Percentiles rank a stretch among this genome's conserved stretches.
phyloP scores from a whole-genome alignment of 2,329 filamentous ascomycete species.

The Furcasterigmium furcatum region DNA sequence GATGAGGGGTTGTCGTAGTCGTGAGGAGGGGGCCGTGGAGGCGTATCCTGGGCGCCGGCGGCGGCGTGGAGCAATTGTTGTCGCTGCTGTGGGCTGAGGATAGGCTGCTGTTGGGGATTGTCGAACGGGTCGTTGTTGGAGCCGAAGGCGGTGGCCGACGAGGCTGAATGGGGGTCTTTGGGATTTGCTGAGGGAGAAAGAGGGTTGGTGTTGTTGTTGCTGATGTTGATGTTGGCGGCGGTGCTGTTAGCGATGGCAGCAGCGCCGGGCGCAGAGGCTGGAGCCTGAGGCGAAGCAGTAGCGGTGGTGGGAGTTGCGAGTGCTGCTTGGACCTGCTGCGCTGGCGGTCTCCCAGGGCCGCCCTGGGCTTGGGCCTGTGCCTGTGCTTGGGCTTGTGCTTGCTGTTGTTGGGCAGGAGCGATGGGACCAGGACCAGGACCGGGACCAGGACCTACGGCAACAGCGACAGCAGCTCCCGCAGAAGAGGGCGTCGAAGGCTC shows the following conservation, averaged over 20 bases:
- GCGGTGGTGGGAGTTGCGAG: slow-evolving; percentile 1
- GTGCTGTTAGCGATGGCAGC: neutral
- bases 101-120: slow-evolving; percentile 20
- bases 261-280: no score
- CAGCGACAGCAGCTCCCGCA: slow-evolving; percentile 5
- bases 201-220: slow-evolving; percentile 16
- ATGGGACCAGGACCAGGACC: neutral
- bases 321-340: slow-evolving; percentile 11
- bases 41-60: slow-evolving; percentile 17
- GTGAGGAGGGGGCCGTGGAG: slow-evolving; percentile 25
- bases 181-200: neutral
- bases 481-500: slow-evolving; percentile 9
- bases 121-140: slow-evolving; percentile 47
- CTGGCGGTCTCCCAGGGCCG: neutral
- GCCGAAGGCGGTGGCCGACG: slow-evolving; percentile 40
- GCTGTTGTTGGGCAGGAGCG: no score
- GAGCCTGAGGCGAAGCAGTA: no score
- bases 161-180: slow-evolving; percentile 38
- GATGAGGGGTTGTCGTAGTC: slow-evolving; percentile 20
- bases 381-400: slow-evolving; percentile 1
- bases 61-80: slow-evolving; percentile 11
- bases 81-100: slow-evolving; percentile 22
- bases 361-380: slow-evolving; percentile 5
- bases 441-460: slow-evolving; percentile 2
- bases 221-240: slow-evolving; percentile 11